These are phyloP conservation scores for Mycena olivaceomarginata DNA, from an alignment of 768 basidiomycete genomes.

Conservation along the genomic window DNA sequence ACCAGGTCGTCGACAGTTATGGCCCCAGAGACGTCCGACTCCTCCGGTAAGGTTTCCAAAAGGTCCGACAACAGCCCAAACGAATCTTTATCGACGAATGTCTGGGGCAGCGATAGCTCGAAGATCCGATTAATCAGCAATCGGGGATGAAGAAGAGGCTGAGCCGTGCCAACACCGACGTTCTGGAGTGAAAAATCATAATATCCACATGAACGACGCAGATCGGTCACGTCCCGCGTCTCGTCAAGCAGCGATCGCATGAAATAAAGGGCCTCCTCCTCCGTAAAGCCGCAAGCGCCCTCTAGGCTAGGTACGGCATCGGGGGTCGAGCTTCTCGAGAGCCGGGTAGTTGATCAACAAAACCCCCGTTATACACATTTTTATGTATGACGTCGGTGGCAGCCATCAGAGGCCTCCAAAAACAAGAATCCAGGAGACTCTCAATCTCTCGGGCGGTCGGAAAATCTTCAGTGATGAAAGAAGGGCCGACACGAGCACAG, in stretches of 20 bases:
- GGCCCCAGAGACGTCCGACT: background rate
- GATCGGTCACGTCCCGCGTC: conserved; percentile 1
- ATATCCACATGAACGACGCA: conserved; percentile 9
- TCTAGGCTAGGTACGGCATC: background rate
- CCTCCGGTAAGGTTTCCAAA: background rate
- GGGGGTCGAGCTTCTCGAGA: background rate
- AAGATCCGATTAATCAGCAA: background rate
- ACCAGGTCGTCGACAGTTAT: conserved; percentile 6
- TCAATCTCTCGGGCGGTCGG: background rate
- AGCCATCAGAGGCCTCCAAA: conserved; percentile 17
- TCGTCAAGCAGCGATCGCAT: background rate
- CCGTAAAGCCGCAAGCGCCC: conserved; percentile 28
- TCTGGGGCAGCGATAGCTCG: background rate
- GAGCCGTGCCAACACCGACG: background rate
- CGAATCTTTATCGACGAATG: background rate
- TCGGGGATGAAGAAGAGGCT: conserved; percentile 24
- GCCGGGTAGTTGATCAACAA: background rate
- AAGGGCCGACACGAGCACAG: background rate
- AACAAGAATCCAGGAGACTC: background rate
- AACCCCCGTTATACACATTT: conserved; percentile 18
- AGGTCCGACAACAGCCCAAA: conserved; percentile 2
- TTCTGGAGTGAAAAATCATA: conserved; percentile 11
- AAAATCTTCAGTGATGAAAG: too few relatives aligned
- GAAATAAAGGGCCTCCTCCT: conserved; percentile 20
- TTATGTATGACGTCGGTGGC: conserved; percentile 31